Conservation (phyloP, 1,139 yeast species). For the Pichia sp. region DNA sequence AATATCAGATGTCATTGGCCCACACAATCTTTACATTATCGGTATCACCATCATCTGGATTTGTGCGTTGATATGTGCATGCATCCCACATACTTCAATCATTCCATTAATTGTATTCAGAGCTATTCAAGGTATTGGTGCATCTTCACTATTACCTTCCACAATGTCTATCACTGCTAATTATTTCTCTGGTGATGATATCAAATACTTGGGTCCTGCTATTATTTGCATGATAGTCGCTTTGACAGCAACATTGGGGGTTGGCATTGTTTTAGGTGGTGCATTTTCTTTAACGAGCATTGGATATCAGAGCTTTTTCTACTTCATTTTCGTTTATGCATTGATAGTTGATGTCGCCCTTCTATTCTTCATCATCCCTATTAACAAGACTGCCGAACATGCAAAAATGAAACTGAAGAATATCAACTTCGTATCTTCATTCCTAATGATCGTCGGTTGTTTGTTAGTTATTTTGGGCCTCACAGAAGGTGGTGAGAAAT, state of each 20-base stretch:
- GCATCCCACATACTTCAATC: conserved; percentile 21
- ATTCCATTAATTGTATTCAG: conserved; percentile 30
- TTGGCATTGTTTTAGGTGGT: conserved; percentile 32
- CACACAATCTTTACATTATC: conserved; percentile 23
- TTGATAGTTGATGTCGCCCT: conserved; percentile 13
- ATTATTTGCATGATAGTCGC: conserved; percentile 22
- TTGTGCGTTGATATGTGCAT: conserved; percentile 28
- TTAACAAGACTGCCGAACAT: conserved; percentile 18
- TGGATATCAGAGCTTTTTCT: conserved; percentile 30
- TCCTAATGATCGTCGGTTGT: conserved; percentile 25
- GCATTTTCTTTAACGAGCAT: conserved; percentile 27
- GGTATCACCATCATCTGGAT: conserved; percentile 22
- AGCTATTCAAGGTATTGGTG: conserved; percentile 34
- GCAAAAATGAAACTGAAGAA: conserved; percentile 15
- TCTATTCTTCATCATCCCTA: conserved; percentile 22
- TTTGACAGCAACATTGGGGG: conserved; percentile 25
- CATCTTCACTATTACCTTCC: conserved; percentile 30
- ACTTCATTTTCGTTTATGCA: conserved; percentile 24
- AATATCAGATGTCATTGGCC: conserved; percentile 31
- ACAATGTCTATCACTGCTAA: conserved; percentile 28
- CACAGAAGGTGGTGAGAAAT: conserved; percentile 30
- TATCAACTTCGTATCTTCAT: conserved; percentile 27
- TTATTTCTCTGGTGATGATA: conserved; percentile 22
- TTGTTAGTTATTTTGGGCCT: conserved; percentile 29
- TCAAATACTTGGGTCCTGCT: conserved; percentile 21